Evolutionary conservation across 805 yeast genomes (phyloP).

Genomic region (Candida vaughaniae): DNA sequence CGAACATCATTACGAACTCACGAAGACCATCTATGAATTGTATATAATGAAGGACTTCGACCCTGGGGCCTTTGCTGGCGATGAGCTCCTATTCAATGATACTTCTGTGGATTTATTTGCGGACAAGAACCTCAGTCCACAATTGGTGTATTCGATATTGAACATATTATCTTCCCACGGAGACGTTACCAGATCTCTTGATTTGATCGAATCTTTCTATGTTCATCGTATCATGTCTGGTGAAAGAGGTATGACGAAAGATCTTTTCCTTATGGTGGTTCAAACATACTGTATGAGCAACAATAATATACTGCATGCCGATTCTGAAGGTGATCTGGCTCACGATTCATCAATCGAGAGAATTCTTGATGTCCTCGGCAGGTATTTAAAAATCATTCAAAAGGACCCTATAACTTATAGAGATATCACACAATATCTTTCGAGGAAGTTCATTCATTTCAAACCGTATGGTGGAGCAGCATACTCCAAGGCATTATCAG

Average conservation of each 20-base stretch:
- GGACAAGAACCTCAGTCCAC: constrained; percentile 20
- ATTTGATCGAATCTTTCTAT: constrained; percentile 33
- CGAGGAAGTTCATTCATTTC: constrained; percentile 26
- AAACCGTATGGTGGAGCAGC: constrained; percentile 7
- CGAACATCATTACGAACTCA: constrained; percentile 26
- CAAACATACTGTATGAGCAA: constrained; percentile 32
- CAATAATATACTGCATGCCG: constrained; percentile 7
- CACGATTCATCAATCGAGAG: constrained; percentile 26
- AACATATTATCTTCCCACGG: constrained; percentile 34
- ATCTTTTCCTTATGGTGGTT: constrained; percentile 30
- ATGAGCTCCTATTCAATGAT: constrained; percentile 23
- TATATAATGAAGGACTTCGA: constrained; percentile 29
- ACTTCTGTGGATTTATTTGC: constrained; percentile 5
- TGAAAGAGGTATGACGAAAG: constrained; percentile 31
- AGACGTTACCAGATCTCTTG: constrained; percentile 34
- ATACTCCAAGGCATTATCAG: constrained; percentile 24
- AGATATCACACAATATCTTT: constrained; percentile 31
- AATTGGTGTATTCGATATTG: constrained; percentile 24
- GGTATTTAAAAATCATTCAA: constrained; percentile 19
- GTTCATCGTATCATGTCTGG: constrained; percentile 32
- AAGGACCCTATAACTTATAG: constrained; percentile 17
- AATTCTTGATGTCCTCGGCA: constrained; percentile 32
- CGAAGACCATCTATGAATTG: constrained; percentile 25
- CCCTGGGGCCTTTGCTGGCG: constrained; percentile 19
- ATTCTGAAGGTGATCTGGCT: constrained; percentile 1